These are phyloP conservation scores for Trametes punicea DNA, from an alignment of 768 basidiomycete genomes.

Conservation along the genomic window DNA sequence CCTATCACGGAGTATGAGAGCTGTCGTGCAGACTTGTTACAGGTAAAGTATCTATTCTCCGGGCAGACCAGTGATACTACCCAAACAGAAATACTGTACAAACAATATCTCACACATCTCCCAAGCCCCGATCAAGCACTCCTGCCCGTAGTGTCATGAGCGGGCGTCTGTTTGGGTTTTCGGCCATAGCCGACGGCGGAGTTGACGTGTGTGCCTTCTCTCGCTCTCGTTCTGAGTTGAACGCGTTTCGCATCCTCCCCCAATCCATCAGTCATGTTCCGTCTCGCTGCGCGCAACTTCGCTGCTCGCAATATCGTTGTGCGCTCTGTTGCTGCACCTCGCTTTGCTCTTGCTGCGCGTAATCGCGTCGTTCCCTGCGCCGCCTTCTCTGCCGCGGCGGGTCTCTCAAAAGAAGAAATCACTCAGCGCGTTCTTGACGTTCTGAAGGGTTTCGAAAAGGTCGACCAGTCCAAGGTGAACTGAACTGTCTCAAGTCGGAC, in stretches of 20 bases:
- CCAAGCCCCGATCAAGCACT: too few relatives aligned
- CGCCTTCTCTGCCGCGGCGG: constrained; percentile 62
- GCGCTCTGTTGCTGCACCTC: constrained; percentile 28
- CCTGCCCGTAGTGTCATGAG: too few relatives aligned
- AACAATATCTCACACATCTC: too few relatives aligned
- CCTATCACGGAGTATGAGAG: too few relatives aligned
- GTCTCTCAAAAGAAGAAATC: constrained; percentile 66
- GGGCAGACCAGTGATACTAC: too few relatives aligned
- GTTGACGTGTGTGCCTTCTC: constrained; percentile 20
- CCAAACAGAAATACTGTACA: too few relatives aligned
- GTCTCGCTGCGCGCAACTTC: constrained; percentile 22
- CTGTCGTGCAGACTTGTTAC: too few relatives aligned
- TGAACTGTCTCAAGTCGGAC: background rate
- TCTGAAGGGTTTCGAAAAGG: constrained; percentile 87
- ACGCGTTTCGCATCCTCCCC: constrained; percentile 11
- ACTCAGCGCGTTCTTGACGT: constrained; percentile 76
- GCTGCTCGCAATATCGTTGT: constrained; percentile 42
- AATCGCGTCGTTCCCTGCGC: constrained; percentile 38
- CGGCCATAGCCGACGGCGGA: constrained; percentile 26
- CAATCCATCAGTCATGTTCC: constrained; percentile 13
- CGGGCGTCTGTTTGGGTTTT: constrained; percentile 3
- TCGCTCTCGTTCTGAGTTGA: constrained; percentile 3
- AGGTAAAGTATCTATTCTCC: too few relatives aligned
- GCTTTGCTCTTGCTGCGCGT: constrained; percentile 19
- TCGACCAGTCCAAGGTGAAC: constrained; percentile 66